phyloP scores from a whole-genome alignment of 78 protist genomes.

The Emiliania huxleyi region DNA sequence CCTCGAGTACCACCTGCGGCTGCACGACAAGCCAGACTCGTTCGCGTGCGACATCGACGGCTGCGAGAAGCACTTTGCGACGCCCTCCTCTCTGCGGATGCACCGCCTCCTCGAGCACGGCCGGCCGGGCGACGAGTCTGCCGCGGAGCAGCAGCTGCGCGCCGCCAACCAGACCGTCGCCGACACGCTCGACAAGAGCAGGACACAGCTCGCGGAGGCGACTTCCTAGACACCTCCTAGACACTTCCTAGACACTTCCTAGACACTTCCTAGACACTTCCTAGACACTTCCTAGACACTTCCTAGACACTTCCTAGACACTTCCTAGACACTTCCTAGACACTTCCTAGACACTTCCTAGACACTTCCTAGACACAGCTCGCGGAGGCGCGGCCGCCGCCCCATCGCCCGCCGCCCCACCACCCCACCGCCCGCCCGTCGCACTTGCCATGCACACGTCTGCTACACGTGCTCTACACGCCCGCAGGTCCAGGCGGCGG shows the following conservation, averaged over 20 bases:
- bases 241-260: no score
- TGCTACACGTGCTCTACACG: background rate
- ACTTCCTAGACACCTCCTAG: background rate
- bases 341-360: no score
- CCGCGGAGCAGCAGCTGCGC: background rate
- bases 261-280: no score
- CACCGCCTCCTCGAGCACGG: background rate
- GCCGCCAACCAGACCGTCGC: background rate
- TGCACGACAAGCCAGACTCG: constrained; percentile 5
- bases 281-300: no score
- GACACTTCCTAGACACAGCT: no score
- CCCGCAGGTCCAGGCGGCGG: background rate
- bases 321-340: no score
- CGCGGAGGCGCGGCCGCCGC: no score
- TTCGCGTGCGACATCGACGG: background rate
- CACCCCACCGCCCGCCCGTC: no score
- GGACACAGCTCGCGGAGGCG: background rate
- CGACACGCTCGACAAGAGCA: background rate
- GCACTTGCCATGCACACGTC: no score
- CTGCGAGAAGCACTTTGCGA: background rate
- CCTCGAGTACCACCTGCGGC: constrained; percentile 2
- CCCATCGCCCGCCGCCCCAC: no score
- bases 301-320: no score
- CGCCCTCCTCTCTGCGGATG: constrained; percentile 17
- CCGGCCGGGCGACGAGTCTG: background rate